Base-by-base conservation (phyloP, 1,284 basidiomycete genomes). In the Neolentinus lepideus region DNA sequence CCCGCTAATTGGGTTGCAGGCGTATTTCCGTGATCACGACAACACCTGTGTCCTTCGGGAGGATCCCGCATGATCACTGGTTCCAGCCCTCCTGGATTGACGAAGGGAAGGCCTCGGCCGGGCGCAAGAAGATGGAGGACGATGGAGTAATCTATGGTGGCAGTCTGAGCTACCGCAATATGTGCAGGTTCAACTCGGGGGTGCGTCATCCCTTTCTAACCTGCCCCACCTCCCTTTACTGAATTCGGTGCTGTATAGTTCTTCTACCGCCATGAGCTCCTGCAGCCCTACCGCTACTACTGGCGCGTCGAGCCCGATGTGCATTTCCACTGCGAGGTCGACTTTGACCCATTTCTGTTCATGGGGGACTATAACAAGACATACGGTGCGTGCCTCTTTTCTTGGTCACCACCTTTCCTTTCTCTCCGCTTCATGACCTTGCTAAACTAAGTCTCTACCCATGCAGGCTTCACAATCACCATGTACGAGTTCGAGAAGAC, bases 291-390 rank as follows among this genome's bases (percentile, higher is more conserved):
- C 64, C 79, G 84, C 60, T 86, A 83, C 66, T 86, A 85, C 66
- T 85, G 84, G 84, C 75, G 84, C 14, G 75, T 85, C 52, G 84
- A 86, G 73, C 93, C 92, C 11, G 81, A 84, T 62, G 82, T 94
- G 70, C 87, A 87, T 65, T 86, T 90, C 68, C 92, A 87, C 74
- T 95, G 92, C 65, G 92, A 95, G 63, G 67, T 94, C 56, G 83
- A 90, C 61, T 94, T 92, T 66, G 92, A 95, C 64, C 93, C 93
- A 8, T 95, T 95, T 78, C 70, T 92, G 46, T 74, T 88, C 63
- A 94, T 95, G 92, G 76, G 92, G 70, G 88, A 93, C 65, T 72
- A 90, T 63, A 80, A 87, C 38, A 94, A 94, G 70, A 80, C 88
- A 51, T 92, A 92, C 61, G 89, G 85, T 85, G 60, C 53, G 72